These are phyloP conservation scores for Picochlorum costavermella DNA, from an alignment of 139 green algal species.

Conservation along the genomic window DNA sequence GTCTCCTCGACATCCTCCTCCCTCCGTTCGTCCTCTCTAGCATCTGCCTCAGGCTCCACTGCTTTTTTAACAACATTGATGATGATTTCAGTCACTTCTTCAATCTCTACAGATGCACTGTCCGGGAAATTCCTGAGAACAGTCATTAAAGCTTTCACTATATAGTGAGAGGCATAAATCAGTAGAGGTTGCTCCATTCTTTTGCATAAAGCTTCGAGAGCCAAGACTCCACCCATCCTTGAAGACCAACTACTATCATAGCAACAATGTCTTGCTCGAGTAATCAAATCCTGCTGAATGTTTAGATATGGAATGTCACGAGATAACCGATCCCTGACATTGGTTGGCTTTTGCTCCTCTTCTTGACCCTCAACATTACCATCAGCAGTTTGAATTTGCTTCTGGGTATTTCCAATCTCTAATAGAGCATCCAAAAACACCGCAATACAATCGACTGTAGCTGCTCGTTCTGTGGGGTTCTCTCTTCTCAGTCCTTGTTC, in stretches of 20 bases:
- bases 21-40: slow-evolving; percentile 4
- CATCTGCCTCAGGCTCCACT: slow-evolving; percentile 2
- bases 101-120: slow-evolving; percentile 46
- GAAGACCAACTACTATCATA: slow-evolving; percentile 72
- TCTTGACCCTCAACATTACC: neutral
- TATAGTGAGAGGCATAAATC: slow-evolving; percentile 20
- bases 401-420: slow-evolving; percentile 25
- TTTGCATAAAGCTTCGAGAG: slow-evolving; percentile 29
- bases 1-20: slow-evolving; percentile 3
- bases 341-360: slow-evolving; percentile 4
- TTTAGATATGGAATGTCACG: neutral
- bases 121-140: slow-evolving; percentile 66
- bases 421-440: slow-evolving; percentile 72
- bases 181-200: slow-evolving; percentile 44
- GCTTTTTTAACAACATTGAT: slow-evolving; percentile 19
- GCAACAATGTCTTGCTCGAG: slow-evolving; percentile 78
- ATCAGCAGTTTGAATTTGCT: neutral
- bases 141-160: slow-evolving; percentile 54
- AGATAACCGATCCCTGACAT: neutral
- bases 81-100: slow-evolving; percentile 39
- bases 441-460: slow-evolving; percentile 52
- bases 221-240: slow-evolving; percentile 66
- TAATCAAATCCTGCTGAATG: slow-evolving; percentile 70
- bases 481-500: slow-evolving; percentile 45
- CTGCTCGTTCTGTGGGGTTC: slow-evolving; percentile 19